Evolutionary conservation across 176 grass and related monocot species (phyloP).

Genomic region (Chrysopogon serrulatus): DNA sequence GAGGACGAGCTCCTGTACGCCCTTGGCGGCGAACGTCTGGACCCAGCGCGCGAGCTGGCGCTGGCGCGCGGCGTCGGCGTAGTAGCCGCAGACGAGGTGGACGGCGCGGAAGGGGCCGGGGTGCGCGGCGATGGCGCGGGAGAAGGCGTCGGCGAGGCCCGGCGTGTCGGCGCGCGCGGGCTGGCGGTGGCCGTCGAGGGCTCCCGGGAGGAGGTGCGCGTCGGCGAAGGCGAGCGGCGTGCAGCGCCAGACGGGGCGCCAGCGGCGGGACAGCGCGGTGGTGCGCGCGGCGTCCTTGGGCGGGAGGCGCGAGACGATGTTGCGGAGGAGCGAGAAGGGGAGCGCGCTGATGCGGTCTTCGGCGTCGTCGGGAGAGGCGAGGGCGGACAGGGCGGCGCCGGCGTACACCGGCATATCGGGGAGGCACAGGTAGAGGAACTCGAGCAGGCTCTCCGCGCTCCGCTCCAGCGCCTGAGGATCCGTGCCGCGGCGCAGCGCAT

Average conservation of each 20-base stretch:
- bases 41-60: not conserved
- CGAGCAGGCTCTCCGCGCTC: not conserved
- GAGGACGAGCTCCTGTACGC: slow-evolving; percentile 1
- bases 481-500: not conserved
- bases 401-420: too few species aligned
- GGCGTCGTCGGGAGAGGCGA: too few species aligned
- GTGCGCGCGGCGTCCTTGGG: not conserved
- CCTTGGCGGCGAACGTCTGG: not conserved
- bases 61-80: not conserved
- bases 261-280: slow-evolving; percentile 14
- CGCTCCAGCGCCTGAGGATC: not conserved
- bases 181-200: not conserved
- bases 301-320: not conserved
- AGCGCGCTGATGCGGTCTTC: too few species aligned
- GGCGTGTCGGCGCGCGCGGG: not conserved
- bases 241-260: slow-evolving; percentile 16
- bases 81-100: not conserved
- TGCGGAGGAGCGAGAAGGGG: not conserved
- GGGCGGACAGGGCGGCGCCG: too few species aligned
- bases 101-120: not conserved
- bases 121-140: slow-evolving; percentile 18
- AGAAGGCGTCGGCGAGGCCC: not conserved
- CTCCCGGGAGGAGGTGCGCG: not conserved
- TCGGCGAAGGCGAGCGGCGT: slow-evolving; percentile 10
- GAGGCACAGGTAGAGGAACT: not conserved